These are phyloP conservation scores for Colletotrichum eleusines DNA, from an alignment of 2,329 filamentous ascomycete species.

Conservation along the genomic window DNA sequence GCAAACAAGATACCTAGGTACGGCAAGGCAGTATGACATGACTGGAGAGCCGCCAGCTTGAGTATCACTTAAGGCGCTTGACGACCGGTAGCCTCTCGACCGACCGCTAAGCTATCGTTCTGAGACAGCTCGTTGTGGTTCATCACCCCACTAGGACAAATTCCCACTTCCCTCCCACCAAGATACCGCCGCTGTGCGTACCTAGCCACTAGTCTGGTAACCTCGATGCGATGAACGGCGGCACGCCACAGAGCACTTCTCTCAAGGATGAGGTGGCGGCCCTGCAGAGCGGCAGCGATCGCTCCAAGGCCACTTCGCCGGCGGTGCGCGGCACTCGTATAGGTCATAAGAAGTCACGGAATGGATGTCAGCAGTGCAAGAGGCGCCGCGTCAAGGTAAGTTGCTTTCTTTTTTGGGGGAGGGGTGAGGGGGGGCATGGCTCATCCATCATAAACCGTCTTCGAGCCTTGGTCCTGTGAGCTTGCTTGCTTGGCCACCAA, in stretches of 20 bases:
- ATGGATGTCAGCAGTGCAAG: conserved; percentile 39
- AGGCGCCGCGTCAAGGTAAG: conserved; percentile 40
- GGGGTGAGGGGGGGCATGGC: too few relatives aligned
- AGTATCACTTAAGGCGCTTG: conserved; percentile 30
- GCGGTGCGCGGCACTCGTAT: conserved; percentile 34
- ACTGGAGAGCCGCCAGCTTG: conserved; percentile 17
- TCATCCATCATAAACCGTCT: background rate
- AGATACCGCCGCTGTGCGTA: background rate
- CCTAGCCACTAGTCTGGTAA: background rate
- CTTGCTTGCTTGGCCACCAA: too few relatives aligned
- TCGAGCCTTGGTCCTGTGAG: conserved; percentile 1
- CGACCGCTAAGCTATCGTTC: conserved; percentile 24
- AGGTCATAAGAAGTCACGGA: conserved; percentile 39
- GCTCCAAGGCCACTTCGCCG: background rate
- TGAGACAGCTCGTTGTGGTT: conserved; percentile 22
- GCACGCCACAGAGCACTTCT: conserved; percentile 21
- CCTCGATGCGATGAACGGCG: conserved; percentile 26
- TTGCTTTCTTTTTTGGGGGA: background rate
- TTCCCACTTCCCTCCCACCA: background rate
- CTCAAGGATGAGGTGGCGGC: conserved; percentile 31
- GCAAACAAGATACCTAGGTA: background rate
- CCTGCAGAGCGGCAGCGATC: conserved; percentile 13
- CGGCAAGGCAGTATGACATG: conserved; percentile 5
- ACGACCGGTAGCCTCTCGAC: conserved; percentile 6
- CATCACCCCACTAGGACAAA: background rate